phyloP scores from a whole-genome alignment of 805 yeast genomes.

The Cyberlindnera xishuangbannaensis region DNA sequence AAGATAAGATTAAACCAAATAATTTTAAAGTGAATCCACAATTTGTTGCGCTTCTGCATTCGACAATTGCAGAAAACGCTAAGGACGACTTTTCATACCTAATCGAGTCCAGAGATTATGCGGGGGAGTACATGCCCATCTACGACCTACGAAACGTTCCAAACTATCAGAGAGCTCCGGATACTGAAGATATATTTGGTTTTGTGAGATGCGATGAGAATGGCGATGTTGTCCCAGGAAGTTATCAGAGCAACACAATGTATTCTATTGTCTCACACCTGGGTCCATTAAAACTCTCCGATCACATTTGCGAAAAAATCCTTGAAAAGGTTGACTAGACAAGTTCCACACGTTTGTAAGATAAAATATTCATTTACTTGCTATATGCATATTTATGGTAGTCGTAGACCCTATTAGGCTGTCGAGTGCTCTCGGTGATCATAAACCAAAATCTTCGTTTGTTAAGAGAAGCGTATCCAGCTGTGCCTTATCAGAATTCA shows the following conservation, averaged over 20 bases:
- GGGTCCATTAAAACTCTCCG: constrained; percentile 49
- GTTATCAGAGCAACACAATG: constrained; percentile 54
- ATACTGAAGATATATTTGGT: constrained; percentile 65
- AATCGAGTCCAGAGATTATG: constrained; percentile 50
- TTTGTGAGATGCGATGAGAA: constrained; percentile 52
- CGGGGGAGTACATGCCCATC: constrained; percentile 56
- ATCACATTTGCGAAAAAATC: constrained; percentile 39
- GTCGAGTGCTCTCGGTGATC: too few relatives aligned
- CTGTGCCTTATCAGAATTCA: constrained; percentile 28
- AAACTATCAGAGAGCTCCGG: constrained; percentile 59
- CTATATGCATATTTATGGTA: too few relatives aligned
- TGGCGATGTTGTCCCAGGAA: constrained; percentile 48
- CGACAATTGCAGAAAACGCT: constrained; percentile 18
- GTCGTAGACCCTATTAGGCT: too few relatives aligned
- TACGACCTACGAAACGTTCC: constrained; percentile 67
- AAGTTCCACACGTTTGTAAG: too few relatives aligned
- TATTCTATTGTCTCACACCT: constrained; percentile 45
- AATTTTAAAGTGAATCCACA: constrained; percentile 10
- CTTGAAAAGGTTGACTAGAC: constrained; percentile 1
- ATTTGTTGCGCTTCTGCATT: constrained; percentile 9
- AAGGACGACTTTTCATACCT: constrained; percentile 46
- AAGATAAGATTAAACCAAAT: constrained; percentile 1
- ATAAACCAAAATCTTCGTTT: constrained; percentile 36
- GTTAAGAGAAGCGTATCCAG: constrained; percentile 35
- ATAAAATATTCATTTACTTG: too few relatives aligned